phyloP scores from a whole-genome alignment of 495 filamentous ascomycete species.

The Talaromyces adpressus region DNA sequence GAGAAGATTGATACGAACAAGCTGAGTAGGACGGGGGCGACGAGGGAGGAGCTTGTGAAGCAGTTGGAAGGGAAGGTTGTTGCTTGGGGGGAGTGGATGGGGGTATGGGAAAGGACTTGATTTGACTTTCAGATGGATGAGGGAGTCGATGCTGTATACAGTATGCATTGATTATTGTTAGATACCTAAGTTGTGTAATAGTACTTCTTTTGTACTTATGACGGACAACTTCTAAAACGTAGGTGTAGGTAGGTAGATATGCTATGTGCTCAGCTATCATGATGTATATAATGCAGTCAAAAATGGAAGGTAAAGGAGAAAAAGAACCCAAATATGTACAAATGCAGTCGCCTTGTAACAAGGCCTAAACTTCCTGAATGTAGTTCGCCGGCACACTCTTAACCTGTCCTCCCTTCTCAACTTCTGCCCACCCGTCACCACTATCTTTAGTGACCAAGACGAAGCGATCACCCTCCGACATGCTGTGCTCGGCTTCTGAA shows the following conservation, averaged over 20 bases:
- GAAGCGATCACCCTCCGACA: slow-evolving; percentile 86
- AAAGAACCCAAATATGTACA: neutral
- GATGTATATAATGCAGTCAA: neutral
- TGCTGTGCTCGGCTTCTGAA: slow-evolving; percentile 80
- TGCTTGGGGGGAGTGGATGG: slow-evolving; percentile 48
- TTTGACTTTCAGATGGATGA: neutral
- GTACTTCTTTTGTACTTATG: neutral
- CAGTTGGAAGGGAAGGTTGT: slow-evolving; percentile 39
- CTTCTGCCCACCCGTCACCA: slow-evolving; percentile 95
- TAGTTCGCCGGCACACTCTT: slow-evolving; percentile 94
- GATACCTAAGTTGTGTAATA: neutral
- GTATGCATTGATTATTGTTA: neutral
- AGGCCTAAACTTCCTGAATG: slow-evolving; percentile 60
- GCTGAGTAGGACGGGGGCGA: slow-evolving; percentile 22
- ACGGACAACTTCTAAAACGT: neutral
- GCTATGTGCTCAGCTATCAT: neutral
- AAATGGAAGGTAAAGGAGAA: neutral
- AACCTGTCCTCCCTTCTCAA: slow-evolving; percentile 83
- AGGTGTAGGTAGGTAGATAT: neutral
- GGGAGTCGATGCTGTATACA: neutral
- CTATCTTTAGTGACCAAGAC: slow-evolving; percentile 76
- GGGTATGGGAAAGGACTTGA: slow-evolving; percentile 34
- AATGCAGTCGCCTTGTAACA: slow-evolving; percentile 2
- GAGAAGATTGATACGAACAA: slow-evolving; percentile 25
- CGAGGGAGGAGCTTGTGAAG: slow-evolving; percentile 28